These are phyloP conservation scores for Giardia muris DNA, from an alignment of 208 protist species.

Conservation along the genomic window DNA sequence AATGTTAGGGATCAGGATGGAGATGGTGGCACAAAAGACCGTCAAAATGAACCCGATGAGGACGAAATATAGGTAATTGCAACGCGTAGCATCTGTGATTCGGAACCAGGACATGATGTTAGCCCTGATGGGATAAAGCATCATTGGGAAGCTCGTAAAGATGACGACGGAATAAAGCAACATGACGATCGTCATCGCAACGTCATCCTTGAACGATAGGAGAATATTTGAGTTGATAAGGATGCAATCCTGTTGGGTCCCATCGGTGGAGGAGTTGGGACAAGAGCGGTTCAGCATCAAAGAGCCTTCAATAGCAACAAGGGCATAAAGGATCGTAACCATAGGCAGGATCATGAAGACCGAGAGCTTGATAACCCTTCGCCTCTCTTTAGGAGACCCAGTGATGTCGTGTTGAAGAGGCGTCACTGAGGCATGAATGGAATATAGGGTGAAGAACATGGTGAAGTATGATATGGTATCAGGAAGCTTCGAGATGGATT, in stretches of 20 bases:
- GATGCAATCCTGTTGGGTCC: neutral
- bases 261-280: neutral
- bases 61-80: neutral
- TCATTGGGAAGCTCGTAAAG: neutral
- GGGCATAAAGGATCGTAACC: neutral
- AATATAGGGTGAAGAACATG: slow-evolving; percentile 19
- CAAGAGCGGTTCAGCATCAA: neutral
- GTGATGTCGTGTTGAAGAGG: neutral
- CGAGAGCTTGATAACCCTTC: neutral
- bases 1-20: neutral
- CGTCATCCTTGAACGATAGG: neutral
- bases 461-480: neutral
- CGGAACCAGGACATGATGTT: neutral
- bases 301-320: neutral
- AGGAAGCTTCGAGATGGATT: neutral
- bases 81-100: neutral
- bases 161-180: slow-evolving; percentile 19
- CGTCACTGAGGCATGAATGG: neutral
- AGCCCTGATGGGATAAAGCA: slow-evolving; percentile 16
- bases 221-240: slow-evolving; percentile 5
- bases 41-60: neutral
- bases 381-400: neutral
- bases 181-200: neutral
- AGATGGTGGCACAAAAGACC: neutral
- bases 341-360: neutral